Conservation (phyloP, 208 protist species). For the Crithidia bombi region DNA sequence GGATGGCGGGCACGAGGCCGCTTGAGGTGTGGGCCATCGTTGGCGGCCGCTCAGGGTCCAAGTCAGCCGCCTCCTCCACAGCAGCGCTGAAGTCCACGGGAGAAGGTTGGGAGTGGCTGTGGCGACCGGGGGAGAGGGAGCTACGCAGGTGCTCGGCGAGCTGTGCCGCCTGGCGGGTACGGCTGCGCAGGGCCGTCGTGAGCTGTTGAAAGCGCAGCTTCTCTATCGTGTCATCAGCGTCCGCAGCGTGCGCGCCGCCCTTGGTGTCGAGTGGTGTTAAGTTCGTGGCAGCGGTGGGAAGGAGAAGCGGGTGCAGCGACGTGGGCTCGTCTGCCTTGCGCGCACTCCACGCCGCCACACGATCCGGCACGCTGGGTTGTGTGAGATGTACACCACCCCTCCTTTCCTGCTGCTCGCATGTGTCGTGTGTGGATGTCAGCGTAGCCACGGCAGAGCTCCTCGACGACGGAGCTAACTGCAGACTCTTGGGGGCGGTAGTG, state of each 20-base stretch:
- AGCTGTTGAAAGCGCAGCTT: slow-evolving; percentile 7
- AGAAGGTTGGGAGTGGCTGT: neutral
- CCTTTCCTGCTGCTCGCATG: no score
- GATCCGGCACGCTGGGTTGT: neutral
- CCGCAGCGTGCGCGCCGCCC: neutral
- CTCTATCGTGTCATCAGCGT: neutral
- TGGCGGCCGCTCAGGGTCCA: slow-evolving; percentile 17
- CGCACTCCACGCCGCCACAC: neutral
- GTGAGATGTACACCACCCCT: no score
- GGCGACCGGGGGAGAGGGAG: slow-evolving; percentile 1
- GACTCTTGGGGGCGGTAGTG: no score
- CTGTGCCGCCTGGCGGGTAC: slow-evolving; percentile 16
- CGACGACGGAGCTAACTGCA: no score
- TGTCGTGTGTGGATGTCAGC: no score
- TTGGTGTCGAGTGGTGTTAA: neutral
- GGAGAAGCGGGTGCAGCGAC: neutral
- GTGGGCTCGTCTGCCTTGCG: neutral
- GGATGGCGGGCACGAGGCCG: slow-evolving; percentile 24
- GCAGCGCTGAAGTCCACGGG: neutral
- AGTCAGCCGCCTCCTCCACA: neutral
- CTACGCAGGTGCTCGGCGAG: slow-evolving; percentile 11
- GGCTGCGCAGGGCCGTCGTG: slow-evolving; percentile 9
- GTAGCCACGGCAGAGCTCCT: no score
- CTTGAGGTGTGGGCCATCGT: slow-evolving; percentile 32
- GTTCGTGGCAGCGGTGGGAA: no score